Base-by-base conservation (phyloP, 805 yeast species). In the Hanseniaspora mollemarum region DNA sequence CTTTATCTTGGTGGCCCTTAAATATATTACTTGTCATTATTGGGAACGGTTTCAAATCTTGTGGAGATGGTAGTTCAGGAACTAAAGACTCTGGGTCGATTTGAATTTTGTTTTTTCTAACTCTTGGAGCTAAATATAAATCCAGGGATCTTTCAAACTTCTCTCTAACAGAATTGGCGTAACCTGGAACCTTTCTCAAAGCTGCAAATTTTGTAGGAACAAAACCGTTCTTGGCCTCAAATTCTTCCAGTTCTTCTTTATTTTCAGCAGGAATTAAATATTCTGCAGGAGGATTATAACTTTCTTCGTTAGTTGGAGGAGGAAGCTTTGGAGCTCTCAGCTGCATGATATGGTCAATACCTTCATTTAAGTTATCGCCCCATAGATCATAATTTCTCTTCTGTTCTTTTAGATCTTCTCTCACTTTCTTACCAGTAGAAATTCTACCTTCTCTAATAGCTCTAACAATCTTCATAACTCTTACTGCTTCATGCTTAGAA, bases 361-460 rank as follows among this genome's bases (percentile, higher is more conserved):
- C 55, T 33, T 69, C 67, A 3, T 72, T 64, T 46, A 75, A 77
- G 43, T 76, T 77, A 44, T 79, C 77, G 58, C 81, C 85, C 99
- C 99, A 92, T 53, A 92, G 72, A 66, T 92, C 96, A 63, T 74
- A 86, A 57, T 74, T 73, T 49, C 64, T 61, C 54, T 75, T 75
- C 54, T 74, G 80, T 55, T 74, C 74, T 40, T 70, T 71, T 58
- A 72, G 69, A 49, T 73, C 69, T 59, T 76, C 74, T 31, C 70
- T 77, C 57, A 75, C 60, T 49, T 72, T 70, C 57, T 73, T 73
- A 52, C 90, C 85, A 26, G 94, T 87, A 46, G 87, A 73, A 56
- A 92, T 86, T 64, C 94, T 77, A 29, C 99, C 99, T 61, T 90
- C 96, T 68, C 98, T 80, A 54, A 92, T 92, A 36, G 98, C 98